Percentiles rank a stretch among this genome's conserved stretches.
phyloP scores from a whole-genome alignment of 164 flowering plant species.

The Warburgia ugandensis region DNA sequence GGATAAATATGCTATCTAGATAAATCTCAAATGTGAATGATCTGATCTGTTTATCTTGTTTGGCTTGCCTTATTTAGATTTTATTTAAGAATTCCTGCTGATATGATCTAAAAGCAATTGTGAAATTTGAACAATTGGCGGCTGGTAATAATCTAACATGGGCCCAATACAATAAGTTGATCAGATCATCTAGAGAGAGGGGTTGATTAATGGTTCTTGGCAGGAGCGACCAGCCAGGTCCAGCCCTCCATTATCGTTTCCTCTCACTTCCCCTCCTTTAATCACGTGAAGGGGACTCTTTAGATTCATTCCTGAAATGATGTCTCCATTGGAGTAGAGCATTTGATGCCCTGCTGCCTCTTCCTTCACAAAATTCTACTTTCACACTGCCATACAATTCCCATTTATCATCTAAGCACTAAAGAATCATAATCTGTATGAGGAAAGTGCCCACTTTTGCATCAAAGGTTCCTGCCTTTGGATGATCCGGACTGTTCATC shows the following conservation, averaged over 20 bases:
- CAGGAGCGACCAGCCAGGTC: slow-evolving; percentile 6
- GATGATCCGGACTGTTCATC: too few species aligned
- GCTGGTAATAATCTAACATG: too few species aligned
- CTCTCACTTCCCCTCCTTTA: slow-evolving; percentile 2
- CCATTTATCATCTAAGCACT: not conserved
- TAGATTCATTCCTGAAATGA: slow-evolving; percentile 15
- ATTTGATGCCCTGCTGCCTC: not conserved
- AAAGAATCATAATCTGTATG: not conserved
- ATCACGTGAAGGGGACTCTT: slow-evolving; percentile 16
- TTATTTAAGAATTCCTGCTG: too few species aligned
- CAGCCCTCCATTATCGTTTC: slow-evolving; percentile 9
- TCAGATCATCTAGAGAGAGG: too few species aligned
- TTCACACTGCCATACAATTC: too few species aligned
- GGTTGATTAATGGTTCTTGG: not conserved
- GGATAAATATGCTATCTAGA: too few species aligned
- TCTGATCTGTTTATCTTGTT: too few species aligned
- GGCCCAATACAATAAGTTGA: too few species aligned
- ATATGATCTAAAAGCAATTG: too few species aligned
- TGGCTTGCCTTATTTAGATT: too few species aligned
- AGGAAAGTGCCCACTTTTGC: not conserved
- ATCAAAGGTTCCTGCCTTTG: not conserved
- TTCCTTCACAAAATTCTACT: not conserved
- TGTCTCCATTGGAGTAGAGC: slow-evolving; percentile 14
- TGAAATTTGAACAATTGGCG: too few species aligned
- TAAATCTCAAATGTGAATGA: too few species aligned